Evolutionary conservation across 2,329 filamentous ascomycete species (phyloP).

Genomic region (Cladosporium oxysporum): DNA sequence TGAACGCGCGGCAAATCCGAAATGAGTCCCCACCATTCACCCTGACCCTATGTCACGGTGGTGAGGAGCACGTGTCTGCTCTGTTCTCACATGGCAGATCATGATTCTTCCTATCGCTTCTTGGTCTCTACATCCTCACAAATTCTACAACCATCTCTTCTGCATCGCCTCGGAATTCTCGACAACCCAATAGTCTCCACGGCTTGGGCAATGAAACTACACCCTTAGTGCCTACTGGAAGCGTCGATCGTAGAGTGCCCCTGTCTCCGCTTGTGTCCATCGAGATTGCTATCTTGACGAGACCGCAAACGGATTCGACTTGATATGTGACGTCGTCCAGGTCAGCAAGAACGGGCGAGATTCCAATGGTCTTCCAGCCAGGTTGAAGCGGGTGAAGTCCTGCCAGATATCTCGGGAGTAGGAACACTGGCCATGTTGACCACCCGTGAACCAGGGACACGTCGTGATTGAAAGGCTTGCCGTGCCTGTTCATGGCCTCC

Average conservation of each 20-base stretch:
- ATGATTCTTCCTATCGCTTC: background rate
- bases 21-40: background rate
- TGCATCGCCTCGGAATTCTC: background rate
- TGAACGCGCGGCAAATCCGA: background rate
- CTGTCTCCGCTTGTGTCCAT: background rate
- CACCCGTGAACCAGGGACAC: background rate
- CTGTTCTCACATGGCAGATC: background rate
- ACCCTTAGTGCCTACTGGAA: background rate
- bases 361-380: background rate
- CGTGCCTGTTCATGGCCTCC: slow-evolving; percentile 18
- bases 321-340: background rate
- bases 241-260: background rate
- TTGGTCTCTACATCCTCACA: background rate
- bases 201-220: background rate
- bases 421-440: slow-evolving; percentile 1
- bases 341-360: background rate
- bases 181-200: background rate
- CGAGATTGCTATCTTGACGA: background rate
- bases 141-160: background rate
- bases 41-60: background rate
- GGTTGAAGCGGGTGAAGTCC: background rate
- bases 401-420: background rate
- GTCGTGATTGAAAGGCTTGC: slow-evolving; percentile 2
- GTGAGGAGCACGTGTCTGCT: background rate
- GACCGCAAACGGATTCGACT: background rate